Evolutionary conservation across 257 asterid genomes (phyloP), one percentile per base, ranked within the genome.

Genomic region (Lavandula angustifolia): DNA sequence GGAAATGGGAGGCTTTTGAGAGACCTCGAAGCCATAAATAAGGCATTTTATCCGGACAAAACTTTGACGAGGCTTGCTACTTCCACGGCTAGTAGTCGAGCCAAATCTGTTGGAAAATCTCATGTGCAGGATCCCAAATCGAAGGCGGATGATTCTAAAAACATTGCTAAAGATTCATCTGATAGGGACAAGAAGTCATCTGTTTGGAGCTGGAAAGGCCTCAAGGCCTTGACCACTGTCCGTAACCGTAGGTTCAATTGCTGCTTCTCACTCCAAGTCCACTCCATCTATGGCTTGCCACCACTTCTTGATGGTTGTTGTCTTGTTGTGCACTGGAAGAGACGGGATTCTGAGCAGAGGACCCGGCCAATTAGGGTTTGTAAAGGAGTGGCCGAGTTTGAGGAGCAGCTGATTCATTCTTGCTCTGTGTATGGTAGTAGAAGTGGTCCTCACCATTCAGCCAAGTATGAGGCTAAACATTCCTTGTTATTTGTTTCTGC

Each of bases 191-290:
- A 87, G 81, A 85, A 82, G 74, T 76, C 86, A 3, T 81, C 99
- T 4, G 81, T 86, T 63, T 94, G 99, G 99, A 85, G 96, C 73
- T 94, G 99, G 99, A 86, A 86, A 79, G 80, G 88, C 46, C 71
- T 94, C 33, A 89, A 84, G 86, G 82, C 99, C 10, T 80, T 90
- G 67, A 86, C 95, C 18, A 70, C 78, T 66, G 84, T 73, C 63
- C 78, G 92, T 32, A 83, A 73, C 76, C 84, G 87, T 4, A 80
- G 84, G 75, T 94, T 94, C 64, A 70, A 72, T 64, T 85, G 94
- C 64, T 63, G 85, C 69, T 94, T 94, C 77, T 78, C 96, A 1
- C 87, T 94, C 48, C 84, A 80, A 55, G 94, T 90, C 53, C 96
- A 94, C 76, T 84, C 90, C 3, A 62, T 94, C 35, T 95, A 80